Conservation (phyloP, 73 alveolate species). For the Uronychia setigera region DNA sequence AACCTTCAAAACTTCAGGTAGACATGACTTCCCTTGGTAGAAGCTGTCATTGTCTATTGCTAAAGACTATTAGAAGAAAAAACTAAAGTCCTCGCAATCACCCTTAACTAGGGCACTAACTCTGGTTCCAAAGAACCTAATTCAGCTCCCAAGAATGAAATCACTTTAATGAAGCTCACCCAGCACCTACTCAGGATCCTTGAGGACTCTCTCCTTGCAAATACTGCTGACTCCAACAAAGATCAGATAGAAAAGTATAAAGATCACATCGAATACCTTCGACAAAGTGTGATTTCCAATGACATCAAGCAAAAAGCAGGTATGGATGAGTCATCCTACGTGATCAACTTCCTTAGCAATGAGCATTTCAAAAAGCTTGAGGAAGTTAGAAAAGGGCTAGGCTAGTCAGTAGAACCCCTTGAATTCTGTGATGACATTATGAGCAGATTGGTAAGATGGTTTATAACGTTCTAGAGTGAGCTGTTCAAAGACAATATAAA, state of each 20-base stretch:
- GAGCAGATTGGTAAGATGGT: conserved; percentile 19
- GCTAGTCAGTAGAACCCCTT: conserved; percentile 3
- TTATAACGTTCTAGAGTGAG: conserved; percentile 12
- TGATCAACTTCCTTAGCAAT: background rate
- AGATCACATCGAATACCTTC: background rate
- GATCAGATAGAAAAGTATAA: background rate
- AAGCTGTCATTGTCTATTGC: too few relatives aligned
- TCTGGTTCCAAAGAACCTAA: conserved; percentile 8
- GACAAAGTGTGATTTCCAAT: background rate
- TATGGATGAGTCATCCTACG: background rate
- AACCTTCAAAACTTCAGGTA: too few relatives aligned
- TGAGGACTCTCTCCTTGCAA: conserved; percentile 2
- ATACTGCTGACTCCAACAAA: background rate
- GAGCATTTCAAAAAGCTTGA: background rate
- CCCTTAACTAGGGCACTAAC: conserved; percentile 10
- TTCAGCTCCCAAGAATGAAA: conserved; percentile 54
- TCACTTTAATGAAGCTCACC: conserved; percentile 38
- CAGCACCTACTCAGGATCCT: conserved; percentile 35
- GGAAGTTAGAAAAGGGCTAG: background rate
- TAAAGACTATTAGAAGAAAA: too few relatives aligned
- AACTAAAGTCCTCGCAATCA: background rate
- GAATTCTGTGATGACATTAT: conserved; percentile 42
- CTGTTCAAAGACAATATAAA: conserved; percentile 31
- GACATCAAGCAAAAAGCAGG: background rate
- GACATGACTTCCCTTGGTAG: too few relatives aligned